phyloP scores from a whole-genome alignment of 148 eudicot genomes.

The Agrostemma githago region DNA sequence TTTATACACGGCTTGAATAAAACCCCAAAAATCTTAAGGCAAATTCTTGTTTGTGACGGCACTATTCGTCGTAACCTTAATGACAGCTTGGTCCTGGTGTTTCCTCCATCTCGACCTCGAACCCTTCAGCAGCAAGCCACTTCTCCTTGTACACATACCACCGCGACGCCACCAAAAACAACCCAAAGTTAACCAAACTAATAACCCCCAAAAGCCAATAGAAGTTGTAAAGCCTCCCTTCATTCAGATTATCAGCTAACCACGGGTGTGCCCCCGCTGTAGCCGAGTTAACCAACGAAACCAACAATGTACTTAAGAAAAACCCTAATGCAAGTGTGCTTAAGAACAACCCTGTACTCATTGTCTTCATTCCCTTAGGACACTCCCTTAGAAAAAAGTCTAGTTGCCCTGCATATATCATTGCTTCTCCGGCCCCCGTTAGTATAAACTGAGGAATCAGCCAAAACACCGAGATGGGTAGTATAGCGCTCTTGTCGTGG shows the following conservation, averaged over 20 bases:
- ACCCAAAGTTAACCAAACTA: conserved; percentile 30
- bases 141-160: conserved; percentile 46
- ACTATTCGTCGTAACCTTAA: not conserved
- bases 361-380: conserved; percentile 65
- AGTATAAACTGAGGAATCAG: conserved; percentile 53
- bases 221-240: conserved; percentile 45
- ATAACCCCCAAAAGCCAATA: conserved; percentile 40
- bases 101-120: conserved; percentile 32
- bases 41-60: no score
- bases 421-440: conserved; percentile 58
- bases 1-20: not conserved
- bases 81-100: conserved; percentile 18
- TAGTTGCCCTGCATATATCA: conserved; percentile 60
- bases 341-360: conserved; percentile 64
- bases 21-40: no score
- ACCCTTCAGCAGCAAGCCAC: conserved; percentile 32
- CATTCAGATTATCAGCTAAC: conserved; percentile 55
- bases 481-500: conserved; percentile 8
- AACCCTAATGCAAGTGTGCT: conserved; percentile 58
- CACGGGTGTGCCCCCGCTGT: conserved; percentile 35
- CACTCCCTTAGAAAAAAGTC: conserved; percentile 61
- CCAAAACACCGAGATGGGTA: conserved; percentile 48
- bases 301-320: conserved; percentile 50
- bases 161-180: conserved; percentile 40
- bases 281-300: conserved; percentile 38